phyloP scores from a whole-genome alignment of 805 yeast genomes.

The Blastobotrys terrestris region DNA sequence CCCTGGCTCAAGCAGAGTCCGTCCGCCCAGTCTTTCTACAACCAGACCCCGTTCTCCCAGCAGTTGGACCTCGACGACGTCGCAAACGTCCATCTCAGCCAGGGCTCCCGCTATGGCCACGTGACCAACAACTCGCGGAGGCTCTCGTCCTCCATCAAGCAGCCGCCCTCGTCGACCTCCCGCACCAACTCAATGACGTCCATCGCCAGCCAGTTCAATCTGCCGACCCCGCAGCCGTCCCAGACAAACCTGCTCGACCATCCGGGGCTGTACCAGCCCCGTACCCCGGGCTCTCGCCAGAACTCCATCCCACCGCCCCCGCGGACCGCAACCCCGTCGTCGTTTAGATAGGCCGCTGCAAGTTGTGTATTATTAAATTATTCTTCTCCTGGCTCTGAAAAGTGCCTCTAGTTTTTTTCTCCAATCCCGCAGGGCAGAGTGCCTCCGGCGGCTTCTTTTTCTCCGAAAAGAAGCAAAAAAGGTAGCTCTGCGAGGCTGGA shows the following conservation, averaged over 20 bases:
- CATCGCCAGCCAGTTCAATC: constrained; percentile 8
- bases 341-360: background rate
- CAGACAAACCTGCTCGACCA: constrained; percentile 7
- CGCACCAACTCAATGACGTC: constrained; percentile 18
- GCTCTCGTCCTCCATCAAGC: constrained; percentile 11
- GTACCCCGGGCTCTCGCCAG: background rate
- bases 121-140: constrained; percentile 17
- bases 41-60: constrained; percentile 24
- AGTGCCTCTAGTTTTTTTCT: no score
- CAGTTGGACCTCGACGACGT: constrained; percentile 28
- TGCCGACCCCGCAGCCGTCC: constrained; percentile 7
- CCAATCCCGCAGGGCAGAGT: no score
- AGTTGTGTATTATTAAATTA: background rate
- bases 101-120: constrained; percentile 27
- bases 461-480: background rate
- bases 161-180: constrained; percentile 9
- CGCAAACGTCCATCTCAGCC: constrained; percentile 6
- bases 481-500: background rate
- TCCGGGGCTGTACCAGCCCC: background rate
- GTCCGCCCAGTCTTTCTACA: background rate
- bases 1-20: background rate
- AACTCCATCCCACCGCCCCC: background rate
- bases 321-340: background rate
- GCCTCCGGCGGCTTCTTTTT: background rate
- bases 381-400: no score